Conservation (phyloP, 495 filamentous ascomycete species). For the Astrothelium subdiscretum region DNA sequence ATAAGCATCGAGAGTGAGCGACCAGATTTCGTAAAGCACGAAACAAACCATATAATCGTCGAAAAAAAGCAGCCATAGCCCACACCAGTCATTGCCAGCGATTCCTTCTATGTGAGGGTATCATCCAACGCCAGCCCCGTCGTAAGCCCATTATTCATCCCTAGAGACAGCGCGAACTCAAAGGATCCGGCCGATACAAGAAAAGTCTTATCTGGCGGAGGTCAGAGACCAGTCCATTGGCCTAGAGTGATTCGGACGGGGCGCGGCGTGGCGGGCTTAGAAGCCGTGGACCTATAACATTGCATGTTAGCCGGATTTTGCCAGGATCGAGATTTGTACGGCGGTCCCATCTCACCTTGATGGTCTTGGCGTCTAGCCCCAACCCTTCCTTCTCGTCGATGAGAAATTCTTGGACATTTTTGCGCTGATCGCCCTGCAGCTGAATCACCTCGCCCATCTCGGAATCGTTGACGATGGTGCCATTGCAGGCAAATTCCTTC, state of each 20-base stretch:
- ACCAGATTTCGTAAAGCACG: background rate
- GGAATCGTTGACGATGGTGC: conserved; percentile 91
- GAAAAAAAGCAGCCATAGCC: background rate
- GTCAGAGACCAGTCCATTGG: background rate
- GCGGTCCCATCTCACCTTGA: conserved; percentile 54
- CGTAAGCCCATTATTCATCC: background rate
- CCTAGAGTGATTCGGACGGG: conserved; percentile 7
- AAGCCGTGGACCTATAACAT: conserved; percentile 57
- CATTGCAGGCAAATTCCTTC: conserved; percentile 99
- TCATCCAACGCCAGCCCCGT: conserved; percentile 6
- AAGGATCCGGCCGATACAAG: background rate
- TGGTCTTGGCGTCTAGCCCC: conserved; percentile 86
- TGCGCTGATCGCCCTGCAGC: conserved; percentile 97
- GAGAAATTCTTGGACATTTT: conserved; percentile 96
- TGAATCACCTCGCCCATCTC: conserved; percentile 99
- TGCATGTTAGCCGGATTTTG: conserved; percentile 3
- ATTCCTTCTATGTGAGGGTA: conserved; percentile 4
- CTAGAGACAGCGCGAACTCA: background rate
- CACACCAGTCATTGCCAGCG: background rate
- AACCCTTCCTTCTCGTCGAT: conserved; percentile 88
- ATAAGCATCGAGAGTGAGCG: background rate
- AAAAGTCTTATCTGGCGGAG: background rate
- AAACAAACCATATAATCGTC: background rate
- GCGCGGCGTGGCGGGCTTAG: conserved; percentile 36
- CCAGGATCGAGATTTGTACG: too few species aligned